These are phyloP conservation scores for Diplotaxis tenuifolia DNA, from an alignment of 345 rosid species.

Conservation along the genomic window DNA sequence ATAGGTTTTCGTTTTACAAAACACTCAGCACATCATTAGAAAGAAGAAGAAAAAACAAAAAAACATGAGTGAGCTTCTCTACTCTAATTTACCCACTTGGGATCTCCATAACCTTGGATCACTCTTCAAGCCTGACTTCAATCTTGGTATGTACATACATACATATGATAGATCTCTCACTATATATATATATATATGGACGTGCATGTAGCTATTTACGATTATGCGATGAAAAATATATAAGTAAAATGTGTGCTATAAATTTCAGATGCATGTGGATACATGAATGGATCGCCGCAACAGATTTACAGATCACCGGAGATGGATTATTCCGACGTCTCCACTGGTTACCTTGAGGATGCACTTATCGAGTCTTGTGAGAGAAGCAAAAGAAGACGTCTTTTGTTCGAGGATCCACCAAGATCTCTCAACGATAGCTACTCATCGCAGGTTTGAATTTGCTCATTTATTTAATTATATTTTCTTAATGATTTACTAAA, in stretches of 20 bases:
- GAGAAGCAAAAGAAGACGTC: conserved; percentile 65
- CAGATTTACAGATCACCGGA: conserved; percentile 40
- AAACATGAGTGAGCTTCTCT: conserved; percentile 50
- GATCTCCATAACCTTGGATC: conserved; percentile 74
- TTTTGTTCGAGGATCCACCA: conserved; percentile 40
- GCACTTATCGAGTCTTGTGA: conserved; percentile 68
- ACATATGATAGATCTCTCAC: background rate
- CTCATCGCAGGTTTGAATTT: conserved; percentile 27
- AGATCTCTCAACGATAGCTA: conserved; percentile 1
- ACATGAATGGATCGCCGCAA: conserved; percentile 45
- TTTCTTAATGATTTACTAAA: background rate
- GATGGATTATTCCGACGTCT: conserved; percentile 46
- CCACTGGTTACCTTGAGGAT: conserved; percentile 88
- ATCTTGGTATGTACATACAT: conserved; percentile 43
- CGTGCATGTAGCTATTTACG: background rate
- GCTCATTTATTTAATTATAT: background rate
- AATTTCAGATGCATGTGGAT: conserved; percentile 37
- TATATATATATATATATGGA: conserved; percentile 18
- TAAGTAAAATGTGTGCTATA: background rate
- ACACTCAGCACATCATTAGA: conserved; percentile 11
- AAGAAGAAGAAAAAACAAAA: background rate
- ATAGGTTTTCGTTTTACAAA: conserved; percentile 16
- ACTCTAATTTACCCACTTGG: conserved; percentile 64
- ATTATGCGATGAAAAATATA: background rate
- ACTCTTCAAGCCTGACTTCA: conserved; percentile 77